Evolutionary conservation across 1,284 basidiomycete genomes (phyloP).

Genomic region (Stygiomarasmius scandens): DNA sequence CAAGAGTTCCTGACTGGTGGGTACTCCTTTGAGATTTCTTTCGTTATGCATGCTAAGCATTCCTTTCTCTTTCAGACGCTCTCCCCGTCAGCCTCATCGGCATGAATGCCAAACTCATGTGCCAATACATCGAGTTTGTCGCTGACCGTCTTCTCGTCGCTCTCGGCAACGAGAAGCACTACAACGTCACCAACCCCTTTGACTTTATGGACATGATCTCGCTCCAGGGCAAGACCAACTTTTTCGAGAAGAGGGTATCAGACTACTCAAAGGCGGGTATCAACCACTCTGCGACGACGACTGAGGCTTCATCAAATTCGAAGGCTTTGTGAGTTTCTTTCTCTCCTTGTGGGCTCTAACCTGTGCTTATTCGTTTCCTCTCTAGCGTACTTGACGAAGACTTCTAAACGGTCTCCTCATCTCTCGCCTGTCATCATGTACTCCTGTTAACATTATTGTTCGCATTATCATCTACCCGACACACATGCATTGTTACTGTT

Average conservation of each 20-base stretch:
- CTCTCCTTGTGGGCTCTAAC: neutral
- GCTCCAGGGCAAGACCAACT: slow-evolving; percentile 75
- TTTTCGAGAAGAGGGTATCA: slow-evolving; percentile 78
- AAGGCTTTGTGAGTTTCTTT: neutral
- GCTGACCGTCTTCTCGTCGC: slow-evolving; percentile 89
- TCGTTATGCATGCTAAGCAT: neutral
- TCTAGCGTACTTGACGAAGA: neutral
- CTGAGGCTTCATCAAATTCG: neutral
- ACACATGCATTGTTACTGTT: too few species aligned
- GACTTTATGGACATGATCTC: slow-evolving; percentile 92
- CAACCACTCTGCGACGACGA: slow-evolving; percentile 27
- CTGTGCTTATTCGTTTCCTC: neutral
- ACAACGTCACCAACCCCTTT: slow-evolving; percentile 73
- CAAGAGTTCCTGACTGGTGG: slow-evolving; percentile 84
- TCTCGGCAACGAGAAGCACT: slow-evolving; percentile 79
- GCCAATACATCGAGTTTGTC: slow-evolving; percentile 97
- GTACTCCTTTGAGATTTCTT: slow-evolving; percentile 14
- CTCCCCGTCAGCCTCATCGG: slow-evolving; percentile 76
- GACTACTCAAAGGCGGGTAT: slow-evolving; percentile 78
- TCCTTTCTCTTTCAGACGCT: slow-evolving; percentile 51
- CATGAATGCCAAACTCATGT: slow-evolving; percentile 87
- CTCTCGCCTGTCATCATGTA: too few species aligned
- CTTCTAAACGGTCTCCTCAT: neutral
- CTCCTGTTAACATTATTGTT: too few species aligned
- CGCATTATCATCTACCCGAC: too few species aligned